These are phyloP conservation scores for Escallonia rubra DNA, from an alignment of 129 eudicot genomes.

Conservation along the genomic window DNA sequence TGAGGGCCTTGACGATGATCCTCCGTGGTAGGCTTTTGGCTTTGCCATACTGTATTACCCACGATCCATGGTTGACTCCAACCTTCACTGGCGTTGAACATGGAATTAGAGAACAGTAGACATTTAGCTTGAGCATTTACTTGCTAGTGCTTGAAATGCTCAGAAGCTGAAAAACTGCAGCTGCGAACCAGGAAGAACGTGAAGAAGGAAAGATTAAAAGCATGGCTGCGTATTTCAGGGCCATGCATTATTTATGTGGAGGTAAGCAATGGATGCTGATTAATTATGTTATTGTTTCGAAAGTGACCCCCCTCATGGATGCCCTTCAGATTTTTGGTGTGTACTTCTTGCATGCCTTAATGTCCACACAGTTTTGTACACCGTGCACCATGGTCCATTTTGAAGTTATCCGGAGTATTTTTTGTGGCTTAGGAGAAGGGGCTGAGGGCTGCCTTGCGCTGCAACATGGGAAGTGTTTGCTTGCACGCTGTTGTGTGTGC, in stretches of 20 bases:
- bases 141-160: not conserved
- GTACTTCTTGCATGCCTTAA: not conserved
- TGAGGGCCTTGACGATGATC: constrained; percentile 51
- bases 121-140: constrained; percentile 59
- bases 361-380: not conserved
- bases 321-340: not conserved
- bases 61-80: constrained; percentile 19
- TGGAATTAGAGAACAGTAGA: constrained; percentile 52
- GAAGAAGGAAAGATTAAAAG: constrained; percentile 7
- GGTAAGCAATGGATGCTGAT: constrained; percentile 6
- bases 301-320: not conserved
- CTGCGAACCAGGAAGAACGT: constrained; percentile 9
- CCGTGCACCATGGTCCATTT: not conserved
- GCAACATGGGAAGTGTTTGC: constrained; percentile 23
- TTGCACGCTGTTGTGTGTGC: constrained; percentile 26
- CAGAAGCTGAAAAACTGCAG: constrained; percentile 16
- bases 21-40: constrained; percentile 22
- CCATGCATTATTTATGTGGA: constrained; percentile 48
- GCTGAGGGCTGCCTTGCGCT: constrained; percentile 11
- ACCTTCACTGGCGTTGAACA: constrained; percentile 32
- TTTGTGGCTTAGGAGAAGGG: constrained; percentile 28
- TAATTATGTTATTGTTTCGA: not conserved
- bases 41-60: constrained; percentile 19
- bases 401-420: constrained; percentile 18
- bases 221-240: constrained; percentile 23